Evolutionary conservation across 2,329 filamentous ascomycete genomes (phyloP).

Genomic region (Exophiala xenobiotica): DNA sequence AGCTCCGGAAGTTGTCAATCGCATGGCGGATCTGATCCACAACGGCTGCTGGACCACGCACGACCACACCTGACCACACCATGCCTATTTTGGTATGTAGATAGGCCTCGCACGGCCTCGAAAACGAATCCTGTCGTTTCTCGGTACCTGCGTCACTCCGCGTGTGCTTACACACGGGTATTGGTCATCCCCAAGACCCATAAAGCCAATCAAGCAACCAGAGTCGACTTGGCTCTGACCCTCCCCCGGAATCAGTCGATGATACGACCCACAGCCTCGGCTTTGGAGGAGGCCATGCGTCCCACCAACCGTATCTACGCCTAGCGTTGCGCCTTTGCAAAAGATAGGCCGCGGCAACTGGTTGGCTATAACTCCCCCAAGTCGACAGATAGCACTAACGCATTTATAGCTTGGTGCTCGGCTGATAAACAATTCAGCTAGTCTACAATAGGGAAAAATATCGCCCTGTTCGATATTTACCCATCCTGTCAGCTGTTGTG

Average conservation of each 20-base stretch:
- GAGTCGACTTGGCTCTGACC: too few species aligned
- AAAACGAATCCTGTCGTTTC: neutral
- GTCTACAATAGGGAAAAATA: conserved; percentile 14
- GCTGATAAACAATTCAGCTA: conserved; percentile 3
- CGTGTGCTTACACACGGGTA: conserved; percentile 13
- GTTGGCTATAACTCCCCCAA: neutral
- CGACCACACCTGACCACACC: too few species aligned
- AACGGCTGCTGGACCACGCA: neutral
- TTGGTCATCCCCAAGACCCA: conserved; percentile 3
- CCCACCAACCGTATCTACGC: neutral
- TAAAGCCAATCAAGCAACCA: too few species aligned
- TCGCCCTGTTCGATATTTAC: too few species aligned
- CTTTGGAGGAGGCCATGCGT: neutral
- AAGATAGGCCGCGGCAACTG: neutral
- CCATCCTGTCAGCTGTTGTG: neutral
- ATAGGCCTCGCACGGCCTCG: neutral
- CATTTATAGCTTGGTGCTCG: neutral
- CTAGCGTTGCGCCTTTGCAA: neutral
- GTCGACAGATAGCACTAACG: conserved; percentile 4
- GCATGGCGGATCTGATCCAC: neutral
- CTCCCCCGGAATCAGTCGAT: neutral
- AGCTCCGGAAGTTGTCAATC: neutral
- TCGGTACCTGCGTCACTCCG: conserved; percentile 26
- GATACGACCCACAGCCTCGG: neutral
- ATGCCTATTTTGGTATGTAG: neutral